Evolutionary conservation across 768 basidiomycete genomes (phyloP).

Genomic region (Aureoboletus auriporus): DNA sequence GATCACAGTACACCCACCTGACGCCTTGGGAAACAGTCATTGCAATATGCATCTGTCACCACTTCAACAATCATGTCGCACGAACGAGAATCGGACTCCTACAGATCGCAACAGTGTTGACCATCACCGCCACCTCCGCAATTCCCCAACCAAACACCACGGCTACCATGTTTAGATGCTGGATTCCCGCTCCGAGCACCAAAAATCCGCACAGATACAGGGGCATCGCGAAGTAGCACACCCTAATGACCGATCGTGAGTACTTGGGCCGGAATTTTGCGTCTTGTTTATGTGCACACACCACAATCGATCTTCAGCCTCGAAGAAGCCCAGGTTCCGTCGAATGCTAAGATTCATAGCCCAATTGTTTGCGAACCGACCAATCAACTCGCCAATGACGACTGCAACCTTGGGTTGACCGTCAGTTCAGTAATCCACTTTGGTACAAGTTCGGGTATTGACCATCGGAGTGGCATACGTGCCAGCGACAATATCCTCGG

Average conservation of each 20-base stretch:
- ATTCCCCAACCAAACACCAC: constrained; percentile 44
- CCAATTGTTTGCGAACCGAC: constrained; percentile 49
- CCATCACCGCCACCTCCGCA: constrained; percentile 32
- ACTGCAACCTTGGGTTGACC: constrained; percentile 37
- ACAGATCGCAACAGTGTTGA: constrained; percentile 41
- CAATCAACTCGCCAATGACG: constrained; percentile 48
- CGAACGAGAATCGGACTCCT: constrained; percentile 2
- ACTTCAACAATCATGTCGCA: background rate
- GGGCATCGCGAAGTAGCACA: constrained; percentile 37
- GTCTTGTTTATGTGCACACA: constrained; percentile 9
- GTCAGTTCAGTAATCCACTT: background rate
- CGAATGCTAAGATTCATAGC: constrained; percentile 42
- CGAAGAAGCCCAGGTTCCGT: constrained; percentile 48
- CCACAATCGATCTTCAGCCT: constrained; percentile 47
- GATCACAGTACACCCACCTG: constrained; percentile 15
- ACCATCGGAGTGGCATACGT: constrained; percentile 44
- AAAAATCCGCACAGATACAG: constrained; percentile 42
- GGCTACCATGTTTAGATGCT: constrained; percentile 26
- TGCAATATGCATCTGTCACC: constrained; percentile 34
- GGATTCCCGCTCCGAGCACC: constrained; percentile 36
- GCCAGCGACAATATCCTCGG: constrained; percentile 37
- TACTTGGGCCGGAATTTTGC: background rate
- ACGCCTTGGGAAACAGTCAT: constrained; percentile 34
- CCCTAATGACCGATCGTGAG: constrained; percentile 16
- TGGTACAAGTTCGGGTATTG: background rate